A percentile compares a stretch with the other conserved stretches of the same genome.
Evolutionary conservation across 768 basidiomycete species (phyloP).

Genomic region (Pisolithus tinctorius): DNA sequence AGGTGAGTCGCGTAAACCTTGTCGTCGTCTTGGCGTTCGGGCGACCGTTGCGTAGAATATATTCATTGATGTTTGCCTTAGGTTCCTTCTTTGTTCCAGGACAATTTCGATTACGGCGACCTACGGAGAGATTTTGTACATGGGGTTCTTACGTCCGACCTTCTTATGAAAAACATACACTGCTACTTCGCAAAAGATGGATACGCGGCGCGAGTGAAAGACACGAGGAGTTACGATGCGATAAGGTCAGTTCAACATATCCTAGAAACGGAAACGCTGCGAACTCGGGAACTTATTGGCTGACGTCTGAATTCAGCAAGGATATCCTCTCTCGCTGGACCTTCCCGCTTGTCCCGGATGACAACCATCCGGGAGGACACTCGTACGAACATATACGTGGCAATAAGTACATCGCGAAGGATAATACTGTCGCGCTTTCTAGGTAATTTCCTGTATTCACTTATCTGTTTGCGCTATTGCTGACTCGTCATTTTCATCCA

Average conservation of each 20-base stretch:
- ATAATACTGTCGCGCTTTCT: slow-evolving; percentile 73
- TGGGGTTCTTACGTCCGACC: slow-evolving; percentile 88
- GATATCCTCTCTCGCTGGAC: slow-evolving; percentile 92
- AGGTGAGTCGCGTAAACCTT: slow-evolving; percentile 42
- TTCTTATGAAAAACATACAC: slow-evolving; percentile 91
- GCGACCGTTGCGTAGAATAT: neutral
- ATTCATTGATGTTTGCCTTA: slow-evolving; percentile 24
- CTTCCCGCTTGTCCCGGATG: slow-evolving; percentile 93
- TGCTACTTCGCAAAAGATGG: slow-evolving; percentile 84
- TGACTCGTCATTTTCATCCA: neutral
- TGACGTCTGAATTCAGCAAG: slow-evolving; percentile 45
- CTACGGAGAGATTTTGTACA: slow-evolving; percentile 90
- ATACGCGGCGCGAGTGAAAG: slow-evolving; percentile 90
- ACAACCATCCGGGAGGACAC: slow-evolving; percentile 80
- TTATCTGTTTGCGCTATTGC: neutral
- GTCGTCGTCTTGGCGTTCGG: neutral
- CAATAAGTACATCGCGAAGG: slow-evolving; percentile 82
- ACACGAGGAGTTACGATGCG: slow-evolving; percentile 87
- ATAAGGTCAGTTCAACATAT: slow-evolving; percentile 52
- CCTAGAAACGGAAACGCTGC: neutral
- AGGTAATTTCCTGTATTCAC: slow-evolving; percentile 42
- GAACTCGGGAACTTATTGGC: neutral
- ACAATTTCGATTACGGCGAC: slow-evolving; percentile 97
- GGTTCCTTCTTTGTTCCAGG: slow-evolving; percentile 95
- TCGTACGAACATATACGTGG: slow-evolving; percentile 82